Base-by-base conservation (phyloP, 495 filamentous ascomycete genomes). In the Lasiosphaeria hispida region DNA sequence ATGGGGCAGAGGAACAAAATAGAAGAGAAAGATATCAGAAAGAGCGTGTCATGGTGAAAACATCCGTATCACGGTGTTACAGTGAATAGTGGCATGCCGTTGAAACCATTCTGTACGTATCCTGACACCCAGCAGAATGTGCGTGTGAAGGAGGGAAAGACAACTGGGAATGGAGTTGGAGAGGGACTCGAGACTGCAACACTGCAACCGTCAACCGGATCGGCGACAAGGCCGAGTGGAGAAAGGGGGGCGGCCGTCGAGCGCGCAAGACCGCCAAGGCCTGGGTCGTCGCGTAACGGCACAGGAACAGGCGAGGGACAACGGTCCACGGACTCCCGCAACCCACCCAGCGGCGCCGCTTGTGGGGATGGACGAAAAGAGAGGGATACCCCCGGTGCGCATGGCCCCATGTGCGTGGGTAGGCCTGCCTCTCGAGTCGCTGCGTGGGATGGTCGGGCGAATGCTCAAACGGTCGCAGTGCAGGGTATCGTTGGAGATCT, bases 1-100 rank as follows among this genome's bases (percentile, higher is more conserved):
- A 79, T 80, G 79, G 80, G 79, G 74, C 72, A 65, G 66, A 53
- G 57, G 67, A 53, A 69, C 65, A 64, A 62, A 59, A 71, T 69
- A 64, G 45, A 72, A 66, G 61, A 48, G 52, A 60, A 66, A 62
- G 40, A 59, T 48, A 45, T 59, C 61, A 64, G 48, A 72, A 68
- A 47, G 60, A 68, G 44, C 38, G 61, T 67, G 57, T 68, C 66
- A 66, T 67, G 60, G 53, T 66, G 64, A 62, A 53, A 36, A 43
- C 43, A 58, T 64, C 58, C 50, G 55, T 38, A 55, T 66, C 54
- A 63, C 53, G 56, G 15, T 47, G 51, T 47, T 48, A 58, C 61
- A 68, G 49, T 57, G 60, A 69, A 72, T 59, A 58, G 59, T 41
- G 55, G 57, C 62, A 69, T 61, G 57, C 61, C 65, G 60, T 19